phyloP scores from a whole-genome alignment of 441 rosid genomes.

The Viola pubescens region DNA sequence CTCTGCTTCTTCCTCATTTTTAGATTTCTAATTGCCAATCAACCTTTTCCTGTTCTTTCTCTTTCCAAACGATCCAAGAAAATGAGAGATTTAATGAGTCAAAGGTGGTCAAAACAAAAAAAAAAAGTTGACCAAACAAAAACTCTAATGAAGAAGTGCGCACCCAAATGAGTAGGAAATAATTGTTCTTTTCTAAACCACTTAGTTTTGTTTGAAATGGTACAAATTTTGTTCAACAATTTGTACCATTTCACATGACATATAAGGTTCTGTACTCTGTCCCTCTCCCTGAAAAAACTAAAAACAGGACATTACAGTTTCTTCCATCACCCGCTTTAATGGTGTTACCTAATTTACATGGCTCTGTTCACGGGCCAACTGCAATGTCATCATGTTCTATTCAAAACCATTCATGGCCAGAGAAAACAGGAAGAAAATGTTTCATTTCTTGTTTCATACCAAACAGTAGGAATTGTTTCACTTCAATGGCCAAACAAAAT shows the following conservation, averaged over 20 bases:
- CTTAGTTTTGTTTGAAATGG: constrained; percentile 18
- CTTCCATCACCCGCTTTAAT: not conserved
- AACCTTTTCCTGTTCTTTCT: not conserved
- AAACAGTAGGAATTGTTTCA: too few relatives aligned
- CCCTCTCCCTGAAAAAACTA: constrained; percentile 14
- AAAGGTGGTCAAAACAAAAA: constrained; percentile 28
- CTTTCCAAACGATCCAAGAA: too few relatives aligned
- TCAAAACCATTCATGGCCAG: constrained; percentile 1
- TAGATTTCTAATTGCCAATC: constrained; percentile 9
- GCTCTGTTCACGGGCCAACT: constrained; percentile 10
- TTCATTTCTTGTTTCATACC: not conserved
- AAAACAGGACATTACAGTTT: constrained; percentile 12
- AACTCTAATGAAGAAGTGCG: constrained; percentile 22
- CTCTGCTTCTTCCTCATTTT: constrained; percentile 4
- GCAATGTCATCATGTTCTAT: constrained; percentile 4
- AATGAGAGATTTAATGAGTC: not conserved
- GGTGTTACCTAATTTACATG: constrained; percentile 7
- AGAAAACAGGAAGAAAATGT: not conserved
- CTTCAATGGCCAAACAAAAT: too few relatives aligned
- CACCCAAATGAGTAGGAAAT: constrained; percentile 46
- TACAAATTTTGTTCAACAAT: constrained; percentile 11
- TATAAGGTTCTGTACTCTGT: not conserved
- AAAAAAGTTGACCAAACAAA: constrained; percentile 28
- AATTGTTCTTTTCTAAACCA: constrained; percentile 23
- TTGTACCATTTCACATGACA: constrained; percentile 19